Percentiles rank a stretch among this genome's conserved stretches.
Evolutionary conservation across 306 rosid genomes (phyloP).

Genomic region (Prunus armeniaca): DNA sequence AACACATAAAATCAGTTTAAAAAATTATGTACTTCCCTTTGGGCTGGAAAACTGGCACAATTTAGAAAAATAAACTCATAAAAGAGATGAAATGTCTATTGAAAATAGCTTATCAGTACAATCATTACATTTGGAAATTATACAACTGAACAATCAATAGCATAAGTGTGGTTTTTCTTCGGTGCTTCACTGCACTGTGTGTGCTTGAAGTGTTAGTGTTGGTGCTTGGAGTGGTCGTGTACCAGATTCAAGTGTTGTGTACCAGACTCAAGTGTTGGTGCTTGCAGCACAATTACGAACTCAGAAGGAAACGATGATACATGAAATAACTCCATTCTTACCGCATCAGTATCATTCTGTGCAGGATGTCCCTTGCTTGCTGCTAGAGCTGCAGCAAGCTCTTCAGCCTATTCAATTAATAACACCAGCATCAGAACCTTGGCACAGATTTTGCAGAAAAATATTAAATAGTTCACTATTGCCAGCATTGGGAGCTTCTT

Average conservation of each 20-base stretch:
- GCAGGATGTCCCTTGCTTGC: constrained; percentile 69
- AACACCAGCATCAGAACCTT: constrained; percentile 24
- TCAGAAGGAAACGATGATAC: background rate
- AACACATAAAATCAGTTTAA: background rate
- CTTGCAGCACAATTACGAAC: background rate
- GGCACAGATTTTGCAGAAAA: background rate
- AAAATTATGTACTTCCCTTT: background rate
- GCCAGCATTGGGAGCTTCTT: background rate
- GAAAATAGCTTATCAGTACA: background rate
- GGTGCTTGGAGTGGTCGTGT: too few relatives aligned
- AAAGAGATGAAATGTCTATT: background rate
- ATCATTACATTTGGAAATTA: background rate
- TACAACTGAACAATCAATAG: background rate
- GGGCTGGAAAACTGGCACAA: background rate
- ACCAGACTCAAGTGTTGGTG: too few relatives aligned
- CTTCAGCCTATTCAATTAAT: constrained; percentile 70
- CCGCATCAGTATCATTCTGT: constrained; percentile 61
- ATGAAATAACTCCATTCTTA: constrained; percentile 33
- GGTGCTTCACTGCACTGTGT: too few relatives aligned
- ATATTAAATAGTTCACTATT: background rate
- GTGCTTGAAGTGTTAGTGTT: too few relatives aligned
- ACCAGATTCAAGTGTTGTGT: too few relatives aligned
- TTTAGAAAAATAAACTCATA: background rate
- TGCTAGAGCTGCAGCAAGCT: constrained; percentile 82
- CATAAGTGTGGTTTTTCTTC: too few relatives aligned